Evolutionary conservation across 768 basidiomycete species (phyloP), one percentile per base, ranked within the genome.

Genomic region (Mycena polygramma): DNA sequence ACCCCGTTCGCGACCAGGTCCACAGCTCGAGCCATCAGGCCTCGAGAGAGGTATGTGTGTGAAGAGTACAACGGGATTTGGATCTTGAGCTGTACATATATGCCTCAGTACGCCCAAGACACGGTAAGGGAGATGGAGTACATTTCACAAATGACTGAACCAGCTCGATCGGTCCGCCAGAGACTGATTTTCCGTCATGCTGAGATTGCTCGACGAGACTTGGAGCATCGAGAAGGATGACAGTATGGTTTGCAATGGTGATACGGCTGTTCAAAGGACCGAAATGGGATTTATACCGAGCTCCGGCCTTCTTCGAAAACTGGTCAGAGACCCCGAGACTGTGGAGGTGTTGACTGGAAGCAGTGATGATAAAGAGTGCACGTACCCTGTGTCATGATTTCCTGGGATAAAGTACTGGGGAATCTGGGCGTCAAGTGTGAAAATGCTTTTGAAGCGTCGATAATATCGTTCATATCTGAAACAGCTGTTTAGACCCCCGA

Each of bases 11-110:
- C 96, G 88, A 24, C 89, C 78, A 0, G 91, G 90, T 14, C 97
- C 96, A 77, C 97, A 98, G 22, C 82, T 75, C 3, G 90, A 85
- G 8, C 85, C 86, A 48, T 89, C 88, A 4, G 91, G 88, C 49
- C 97, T 86, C 51, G 88, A 88, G 11, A 98, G 87, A n/a, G 97
- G 97, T 57, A 98, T 95, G 77, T 98, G 97, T 3, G 89, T 92
- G 67, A 98, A 88, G 36, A 97, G 82, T 24, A 97, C 82, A n/a
- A 87, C 79, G 0, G 93, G 91, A 43, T 85, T 80, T 22, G 65
- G 72, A 64, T 79, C 73, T 45, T 74, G 73, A 35, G 76, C 83
- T 84, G 70, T 9, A 22, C 39, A 26, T 15, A 57, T 19, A 17
- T 64, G 63, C 7, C 75, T 49, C 69, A 63, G 45, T 66, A 66